Evolutionary conservation across 305 asterid species (phyloP).

Genomic region (Fraxinus latifolia): DNA sequence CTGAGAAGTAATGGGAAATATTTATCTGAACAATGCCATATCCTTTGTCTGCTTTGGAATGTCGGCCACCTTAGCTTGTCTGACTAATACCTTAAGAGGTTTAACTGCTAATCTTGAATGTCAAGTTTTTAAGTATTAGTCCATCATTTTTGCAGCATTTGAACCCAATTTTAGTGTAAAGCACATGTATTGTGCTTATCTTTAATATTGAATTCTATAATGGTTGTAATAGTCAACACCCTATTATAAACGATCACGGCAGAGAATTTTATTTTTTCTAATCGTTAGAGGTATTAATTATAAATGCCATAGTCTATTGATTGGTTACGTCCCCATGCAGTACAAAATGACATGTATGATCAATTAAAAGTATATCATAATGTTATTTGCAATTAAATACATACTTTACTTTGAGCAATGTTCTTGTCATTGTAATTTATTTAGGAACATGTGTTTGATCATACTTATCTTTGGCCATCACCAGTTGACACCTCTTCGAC

Average conservation of each 20-base stretch:
- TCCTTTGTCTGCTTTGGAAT: constrained; percentile 17
- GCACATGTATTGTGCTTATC: constrained; percentile 1
- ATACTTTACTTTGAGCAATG: background rate
- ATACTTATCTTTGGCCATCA: background rate
- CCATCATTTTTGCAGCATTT: constrained; percentile 8
- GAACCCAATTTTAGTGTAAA: background rate
- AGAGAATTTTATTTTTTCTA: background rate
- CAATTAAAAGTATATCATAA: background rate
- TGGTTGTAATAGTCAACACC: background rate
- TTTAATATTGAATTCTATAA: background rate
- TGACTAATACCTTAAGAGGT: constrained; percentile 15
- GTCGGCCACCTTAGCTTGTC: constrained; percentile 11
- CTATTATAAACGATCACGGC: background rate
- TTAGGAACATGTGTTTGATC: background rate
- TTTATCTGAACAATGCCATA: constrained; percentile 7
- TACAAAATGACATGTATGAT: background rate
- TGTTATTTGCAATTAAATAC: background rate
- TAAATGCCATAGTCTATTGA: background rate
- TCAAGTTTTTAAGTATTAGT: background rate
- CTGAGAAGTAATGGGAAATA: constrained; percentile 15
- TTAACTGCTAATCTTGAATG: background rate
- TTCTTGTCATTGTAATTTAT: background rate
- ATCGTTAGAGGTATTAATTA: background rate
- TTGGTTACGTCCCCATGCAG: background rate
- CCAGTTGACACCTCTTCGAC: background rate